phyloP scores from a whole-genome alignment of 305 asterid species.

The Solanum hybrid region DNA sequence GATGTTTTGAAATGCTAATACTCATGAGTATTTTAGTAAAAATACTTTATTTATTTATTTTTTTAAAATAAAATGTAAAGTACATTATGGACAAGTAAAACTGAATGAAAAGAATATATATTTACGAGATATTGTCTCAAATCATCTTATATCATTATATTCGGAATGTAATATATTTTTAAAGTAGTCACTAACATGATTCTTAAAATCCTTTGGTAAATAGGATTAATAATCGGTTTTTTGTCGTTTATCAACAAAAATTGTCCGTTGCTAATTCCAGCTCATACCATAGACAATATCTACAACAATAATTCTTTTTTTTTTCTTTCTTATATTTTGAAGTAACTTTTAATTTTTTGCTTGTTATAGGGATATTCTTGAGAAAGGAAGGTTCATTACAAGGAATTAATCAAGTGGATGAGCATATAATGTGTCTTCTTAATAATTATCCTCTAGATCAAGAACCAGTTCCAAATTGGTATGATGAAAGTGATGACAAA shows the following conservation, averaged over 20 bases:
- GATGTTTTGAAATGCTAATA: not conserved
- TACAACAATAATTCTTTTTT: not conserved
- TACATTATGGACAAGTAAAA: not conserved
- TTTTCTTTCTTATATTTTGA: not conserved
- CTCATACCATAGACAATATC: not conserved
- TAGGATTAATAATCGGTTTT: not conserved
- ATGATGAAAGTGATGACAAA: conserved; percentile 15
- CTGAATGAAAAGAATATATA: not conserved
- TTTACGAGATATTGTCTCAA: not conserved
- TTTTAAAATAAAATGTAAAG: not conserved
- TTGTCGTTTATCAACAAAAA: not conserved
- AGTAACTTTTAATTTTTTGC: not conserved
- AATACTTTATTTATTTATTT: not conserved
- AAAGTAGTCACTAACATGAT: not conserved
- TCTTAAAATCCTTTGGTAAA: not conserved
- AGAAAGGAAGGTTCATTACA: not conserved
- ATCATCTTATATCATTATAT: not conserved
- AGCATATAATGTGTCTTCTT: conserved; percentile 47
- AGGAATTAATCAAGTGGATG: conserved; percentile 26
- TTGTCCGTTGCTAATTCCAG: not conserved
- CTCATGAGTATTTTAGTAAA: too few relatives aligned
- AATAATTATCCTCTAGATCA: conserved; percentile 37
- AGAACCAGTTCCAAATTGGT: conserved; percentile 49
- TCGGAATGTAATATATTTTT: not conserved
- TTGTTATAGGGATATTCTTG: not conserved